Evolutionary conservation across 495 filamentous ascomycete genomes (phyloP).

Genomic region (Daldinia concentrica): DNA sequence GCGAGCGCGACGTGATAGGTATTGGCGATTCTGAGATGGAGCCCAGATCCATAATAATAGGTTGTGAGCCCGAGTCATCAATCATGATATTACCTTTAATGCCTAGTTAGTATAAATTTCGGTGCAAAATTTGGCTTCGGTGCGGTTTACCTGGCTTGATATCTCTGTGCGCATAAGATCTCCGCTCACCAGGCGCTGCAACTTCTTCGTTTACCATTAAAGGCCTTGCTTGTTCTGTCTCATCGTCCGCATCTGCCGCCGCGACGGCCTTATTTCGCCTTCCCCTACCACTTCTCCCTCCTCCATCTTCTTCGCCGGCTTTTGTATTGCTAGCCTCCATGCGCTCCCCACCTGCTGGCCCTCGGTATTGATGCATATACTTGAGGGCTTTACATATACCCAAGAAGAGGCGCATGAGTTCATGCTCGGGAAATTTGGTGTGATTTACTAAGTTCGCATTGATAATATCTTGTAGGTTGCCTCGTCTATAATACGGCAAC

Average conservation of each 20-base stretch:
- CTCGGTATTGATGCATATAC: slow-evolving; percentile 88
- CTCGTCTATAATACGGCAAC: slow-evolving; percentile 91
- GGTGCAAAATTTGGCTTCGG: not conserved
- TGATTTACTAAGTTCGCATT: slow-evolving; percentile 99
- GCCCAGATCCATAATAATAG: slow-evolving; percentile 98
- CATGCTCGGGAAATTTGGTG: slow-evolving; percentile 83
- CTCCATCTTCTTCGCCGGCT: slow-evolving; percentile 49
- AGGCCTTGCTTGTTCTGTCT: slow-evolving; percentile 77
- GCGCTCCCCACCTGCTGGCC: slow-evolving; percentile 56
- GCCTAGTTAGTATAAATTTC: slow-evolving; percentile 34
- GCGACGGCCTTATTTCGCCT: slow-evolving; percentile 58
- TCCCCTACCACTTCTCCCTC: slow-evolving; percentile 67
- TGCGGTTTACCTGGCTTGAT: slow-evolving; percentile 85
- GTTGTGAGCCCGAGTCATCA: slow-evolving; percentile 80
- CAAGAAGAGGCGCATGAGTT: slow-evolving; percentile 87
- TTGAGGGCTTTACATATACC: slow-evolving; percentile 89
- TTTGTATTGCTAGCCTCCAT: slow-evolving; percentile 54
- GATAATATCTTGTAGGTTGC: slow-evolving; percentile 97
- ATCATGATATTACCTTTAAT: slow-evolving; percentile 93
- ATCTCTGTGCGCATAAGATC: slow-evolving; percentile 94
- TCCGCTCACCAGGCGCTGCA: slow-evolving; percentile 71
- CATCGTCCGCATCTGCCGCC: slow-evolving; percentile 68
- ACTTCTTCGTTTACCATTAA: slow-evolving; percentile 87
- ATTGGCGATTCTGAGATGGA: slow-evolving; percentile 89
- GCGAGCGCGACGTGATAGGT: slow-evolving; percentile 89